These are phyloP conservation scores for Blastocystis sp. DNA, from an alignment of 352 stramenopile species.

Conservation along the genomic window DNA sequence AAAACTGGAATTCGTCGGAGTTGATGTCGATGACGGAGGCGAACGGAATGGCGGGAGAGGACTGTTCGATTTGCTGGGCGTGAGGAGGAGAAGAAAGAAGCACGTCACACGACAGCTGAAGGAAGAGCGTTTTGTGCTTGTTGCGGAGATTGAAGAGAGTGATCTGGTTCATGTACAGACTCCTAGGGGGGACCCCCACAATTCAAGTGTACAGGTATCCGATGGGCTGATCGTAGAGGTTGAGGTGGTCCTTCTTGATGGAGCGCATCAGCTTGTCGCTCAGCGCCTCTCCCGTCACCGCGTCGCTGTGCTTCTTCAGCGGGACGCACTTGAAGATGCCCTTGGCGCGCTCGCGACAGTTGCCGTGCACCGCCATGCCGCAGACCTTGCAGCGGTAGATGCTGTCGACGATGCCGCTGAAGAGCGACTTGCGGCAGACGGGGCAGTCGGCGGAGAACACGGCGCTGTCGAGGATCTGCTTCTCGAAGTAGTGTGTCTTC, in stretches of 20 bases:
- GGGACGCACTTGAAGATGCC: slow-evolving; percentile 26
- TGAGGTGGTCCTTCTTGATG: slow-evolving; percentile 4
- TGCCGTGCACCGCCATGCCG: slow-evolving; percentile 39
- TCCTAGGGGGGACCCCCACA: not conserved
- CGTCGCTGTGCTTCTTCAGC: not conserved
- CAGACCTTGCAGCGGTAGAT: slow-evolving; percentile 50
- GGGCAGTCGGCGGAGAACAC: slow-evolving; percentile 29
- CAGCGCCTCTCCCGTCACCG: not conserved
- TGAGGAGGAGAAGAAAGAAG: not conserved
- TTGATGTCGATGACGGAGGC: slow-evolving; percentile 8
- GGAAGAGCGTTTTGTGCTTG: slow-evolving; percentile 44
- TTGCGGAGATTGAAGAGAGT: slow-evolving; percentile 26
- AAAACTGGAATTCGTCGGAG: slow-evolving; percentile 34
- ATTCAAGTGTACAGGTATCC: not conserved
- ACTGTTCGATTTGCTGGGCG: slow-evolving; percentile 12
- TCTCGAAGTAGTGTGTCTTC: slow-evolving; percentile 57
- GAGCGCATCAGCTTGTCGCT: slow-evolving; percentile 24
- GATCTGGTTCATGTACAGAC: slow-evolving; percentile 27
- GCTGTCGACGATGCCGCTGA: slow-evolving; percentile 27
- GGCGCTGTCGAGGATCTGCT: slow-evolving; percentile 8
- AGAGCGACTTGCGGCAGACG: slow-evolving; percentile 31
- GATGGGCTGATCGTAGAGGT: slow-evolving; percentile 27
- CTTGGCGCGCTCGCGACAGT: slow-evolving; percentile 42
- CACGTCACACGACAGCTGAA: slow-evolving; percentile 11
- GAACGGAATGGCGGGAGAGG: not conserved